phyloP scores from a whole-genome alignment of 2,329 filamentous ascomycete species.

The Botrytis galanthina region DNA sequence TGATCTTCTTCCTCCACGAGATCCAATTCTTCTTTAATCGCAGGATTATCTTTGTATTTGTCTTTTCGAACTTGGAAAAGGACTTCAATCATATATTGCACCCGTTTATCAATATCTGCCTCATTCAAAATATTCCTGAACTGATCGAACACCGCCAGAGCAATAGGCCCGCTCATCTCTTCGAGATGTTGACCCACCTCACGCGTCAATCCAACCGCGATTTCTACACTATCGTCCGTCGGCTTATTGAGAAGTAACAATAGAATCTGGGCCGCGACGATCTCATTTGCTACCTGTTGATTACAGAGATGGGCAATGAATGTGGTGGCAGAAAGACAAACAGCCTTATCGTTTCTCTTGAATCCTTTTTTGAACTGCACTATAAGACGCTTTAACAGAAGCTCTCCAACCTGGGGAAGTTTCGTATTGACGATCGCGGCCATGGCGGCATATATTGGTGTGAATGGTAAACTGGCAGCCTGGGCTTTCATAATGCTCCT shows the following conservation, averaged over 20 bases:
- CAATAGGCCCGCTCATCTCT: constrained; percentile 88
- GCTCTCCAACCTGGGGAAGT: constrained; percentile 87
- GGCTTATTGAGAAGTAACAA: constrained; percentile 91
- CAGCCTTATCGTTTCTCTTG: constrained; percentile 93
- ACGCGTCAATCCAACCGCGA: constrained; percentile 87
- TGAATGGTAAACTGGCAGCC: constrained; percentile 91
- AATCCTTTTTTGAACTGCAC: constrained; percentile 95
- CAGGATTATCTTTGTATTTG: constrained; percentile 91
- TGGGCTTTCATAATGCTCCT: constrained; percentile 98
- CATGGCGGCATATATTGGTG: constrained; percentile 94
- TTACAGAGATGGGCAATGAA: constrained; percentile 96
- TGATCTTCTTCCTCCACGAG: constrained; percentile 97
- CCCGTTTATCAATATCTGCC: constrained; percentile 93
- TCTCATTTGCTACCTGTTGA: constrained; percentile 92
- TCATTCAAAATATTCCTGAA: constrained; percentile 95
- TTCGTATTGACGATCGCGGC: constrained; percentile 97
- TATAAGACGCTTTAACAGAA: constrained; percentile 80
- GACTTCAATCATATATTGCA: constrained; percentile 99
- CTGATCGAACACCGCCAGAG: constrained; percentile 89
- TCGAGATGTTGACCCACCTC: constrained; percentile 94
- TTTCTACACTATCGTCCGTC: constrained; percentile 96
- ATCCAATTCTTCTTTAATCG: constrained; percentile 88
- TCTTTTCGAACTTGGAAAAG: constrained; percentile 96
- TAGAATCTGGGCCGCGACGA: constrained; percentile 87
- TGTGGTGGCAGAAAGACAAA: constrained; percentile 87